Conservation (phyloP, 2,329 filamentous ascomycete genomes). For the Ophiostoma ulmi region DNA sequence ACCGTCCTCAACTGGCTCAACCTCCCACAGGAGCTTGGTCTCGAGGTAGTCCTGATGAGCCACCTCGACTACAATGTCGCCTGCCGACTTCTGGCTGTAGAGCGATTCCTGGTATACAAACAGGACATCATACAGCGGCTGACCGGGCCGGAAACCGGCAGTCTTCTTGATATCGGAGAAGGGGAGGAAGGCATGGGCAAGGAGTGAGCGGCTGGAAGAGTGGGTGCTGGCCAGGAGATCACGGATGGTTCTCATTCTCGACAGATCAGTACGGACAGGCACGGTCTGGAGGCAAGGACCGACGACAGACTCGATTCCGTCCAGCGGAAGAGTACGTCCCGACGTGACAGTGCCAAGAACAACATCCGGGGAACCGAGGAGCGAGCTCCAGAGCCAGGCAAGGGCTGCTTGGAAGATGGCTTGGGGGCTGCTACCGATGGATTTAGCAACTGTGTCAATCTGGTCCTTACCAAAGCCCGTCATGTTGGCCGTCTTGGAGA, state of each 20-base stretch:
- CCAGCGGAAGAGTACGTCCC: slow-evolving; percentile 68
- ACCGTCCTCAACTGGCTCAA: slow-evolving; percentile 54
- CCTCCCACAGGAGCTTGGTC: slow-evolving; percentile 68
- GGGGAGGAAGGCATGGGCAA: slow-evolving; percentile 59
- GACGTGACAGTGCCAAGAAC: slow-evolving; percentile 76
- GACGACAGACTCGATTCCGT: slow-evolving; percentile 64
- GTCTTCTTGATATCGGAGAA: slow-evolving; percentile 64
- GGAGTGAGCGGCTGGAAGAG: slow-evolving; percentile 56
- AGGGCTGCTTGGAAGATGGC: slow-evolving; percentile 71
- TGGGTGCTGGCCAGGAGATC: slow-evolving; percentile 64
- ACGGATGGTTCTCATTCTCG: slow-evolving; percentile 44
- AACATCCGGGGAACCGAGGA: slow-evolving; percentile 61
- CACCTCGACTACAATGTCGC: slow-evolving; percentile 46
- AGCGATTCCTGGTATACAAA: slow-evolving; percentile 81
- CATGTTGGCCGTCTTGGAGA: slow-evolving; percentile 32
- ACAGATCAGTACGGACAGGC: slow-evolving; percentile 62
- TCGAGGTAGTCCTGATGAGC: slow-evolving; percentile 68
- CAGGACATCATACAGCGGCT: slow-evolving; percentile 67
- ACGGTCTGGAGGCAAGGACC: slow-evolving; percentile 76
- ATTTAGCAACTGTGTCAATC: slow-evolving; percentile 37
- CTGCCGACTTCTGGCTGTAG: slow-evolving; percentile 32
- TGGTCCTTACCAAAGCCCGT: slow-evolving; percentile 33
- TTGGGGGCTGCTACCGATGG: slow-evolving; percentile 55
- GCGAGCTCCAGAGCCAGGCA: slow-evolving; percentile 58
- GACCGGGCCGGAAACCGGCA: slow-evolving; percentile 49